phyloP scores from a whole-genome alignment of 352 stramenopile species.

The Pseudoperonospora humuli region DNA sequence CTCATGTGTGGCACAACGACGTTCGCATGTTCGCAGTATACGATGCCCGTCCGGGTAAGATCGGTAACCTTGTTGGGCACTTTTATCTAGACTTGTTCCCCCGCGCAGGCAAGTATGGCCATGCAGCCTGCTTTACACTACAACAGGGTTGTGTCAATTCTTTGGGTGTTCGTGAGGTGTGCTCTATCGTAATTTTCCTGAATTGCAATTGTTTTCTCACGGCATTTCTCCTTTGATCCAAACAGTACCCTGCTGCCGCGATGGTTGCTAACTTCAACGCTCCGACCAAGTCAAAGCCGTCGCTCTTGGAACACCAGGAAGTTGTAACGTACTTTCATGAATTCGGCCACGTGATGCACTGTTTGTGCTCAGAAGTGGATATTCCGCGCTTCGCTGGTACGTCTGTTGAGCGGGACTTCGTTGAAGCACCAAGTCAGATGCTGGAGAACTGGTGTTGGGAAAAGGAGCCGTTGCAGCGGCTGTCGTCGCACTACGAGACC shows the following conservation, averaged over 20 bases:
- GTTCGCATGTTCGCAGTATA: constrained; percentile 84
- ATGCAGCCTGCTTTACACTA: constrained; percentile 85
- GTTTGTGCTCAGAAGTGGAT: constrained; percentile 73
- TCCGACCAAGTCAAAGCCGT: constrained; percentile 68
- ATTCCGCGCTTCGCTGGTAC: constrained; percentile 74
- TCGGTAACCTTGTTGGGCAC: constrained; percentile 61
- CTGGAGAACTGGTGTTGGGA: constrained; percentile 90
- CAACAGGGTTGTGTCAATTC: constrained; percentile 75
- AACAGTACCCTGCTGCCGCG: constrained; percentile 58
- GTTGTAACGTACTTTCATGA: constrained; percentile 89
- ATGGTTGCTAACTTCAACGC: constrained; percentile 90
- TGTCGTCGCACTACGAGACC: constrained; percentile 82
- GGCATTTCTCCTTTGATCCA: constrained; percentile 9
- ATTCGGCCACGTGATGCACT: constrained; percentile 89
- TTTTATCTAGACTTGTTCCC: constrained; percentile 89
- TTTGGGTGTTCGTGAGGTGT: constrained; percentile 34
- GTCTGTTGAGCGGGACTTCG: constrained; percentile 81
- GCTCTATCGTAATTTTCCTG: not conserved
- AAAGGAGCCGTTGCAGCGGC: constrained; percentile 70
- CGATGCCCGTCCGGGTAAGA: constrained; percentile 46
- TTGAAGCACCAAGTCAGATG: constrained; percentile 89
- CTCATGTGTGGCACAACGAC: constrained; percentile 84
- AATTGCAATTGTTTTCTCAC: not conserved
- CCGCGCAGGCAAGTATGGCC: constrained; percentile 80
- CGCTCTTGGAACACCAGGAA: constrained; percentile 73